Percentiles rank a stretch among this genome's conserved stretches.
phyloP scores from a whole-genome alignment of 2,329 filamentous ascomycete genomes.

The Zasmidium angulare region DNA sequence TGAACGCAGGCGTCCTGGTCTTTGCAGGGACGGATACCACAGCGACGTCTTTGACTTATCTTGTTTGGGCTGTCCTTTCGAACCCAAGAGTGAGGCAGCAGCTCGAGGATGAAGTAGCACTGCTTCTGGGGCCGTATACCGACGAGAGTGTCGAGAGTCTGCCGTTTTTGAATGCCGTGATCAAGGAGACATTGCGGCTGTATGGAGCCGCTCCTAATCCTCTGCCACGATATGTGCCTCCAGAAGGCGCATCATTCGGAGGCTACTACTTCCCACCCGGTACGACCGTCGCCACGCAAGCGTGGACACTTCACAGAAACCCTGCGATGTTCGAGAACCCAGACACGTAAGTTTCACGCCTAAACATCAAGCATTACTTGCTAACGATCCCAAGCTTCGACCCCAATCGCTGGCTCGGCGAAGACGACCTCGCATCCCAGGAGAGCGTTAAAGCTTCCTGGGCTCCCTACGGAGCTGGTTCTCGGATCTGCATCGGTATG shows the following conservation, averaged over 20 bases:
- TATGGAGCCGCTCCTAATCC: slow-evolving; percentile 36
- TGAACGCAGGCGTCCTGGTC: slow-evolving; percentile 21
- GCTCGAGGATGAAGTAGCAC: slow-evolving; percentile 25
- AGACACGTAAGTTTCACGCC: neutral
- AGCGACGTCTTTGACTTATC: slow-evolving; percentile 28
- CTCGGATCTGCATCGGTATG: slow-evolving; percentile 20
- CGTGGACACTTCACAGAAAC: slow-evolving; percentile 41
- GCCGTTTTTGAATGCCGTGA: slow-evolving; percentile 37
- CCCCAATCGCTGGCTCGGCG: slow-evolving; percentile 11
- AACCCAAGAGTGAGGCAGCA: slow-evolving; percentile 18
- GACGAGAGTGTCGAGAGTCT: slow-evolving; percentile 31
- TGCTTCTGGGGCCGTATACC: slow-evolving; percentile 15
- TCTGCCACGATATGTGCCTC: slow-evolving; percentile 38
- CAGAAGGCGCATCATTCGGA: slow-evolving; percentile 34
- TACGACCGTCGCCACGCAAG: slow-evolving; percentile 39
- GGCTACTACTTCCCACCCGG: slow-evolving; percentile 39
- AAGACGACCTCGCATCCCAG: slow-evolving; percentile 2
- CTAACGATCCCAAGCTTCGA: slow-evolving; percentile 4
- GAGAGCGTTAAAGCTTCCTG: slow-evolving; percentile 11
- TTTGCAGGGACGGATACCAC: slow-evolving; percentile 31
- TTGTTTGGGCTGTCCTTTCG: slow-evolving; percentile 25
- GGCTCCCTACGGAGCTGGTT: slow-evolving; percentile 19
- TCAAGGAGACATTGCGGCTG: slow-evolving; percentile 41
- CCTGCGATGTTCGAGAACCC: slow-evolving; percentile 26
- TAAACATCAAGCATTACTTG: neutral